phyloP scores from a whole-genome alignment of 352 stramenopile species.

The Globisporangium uncinulatum region DNA sequence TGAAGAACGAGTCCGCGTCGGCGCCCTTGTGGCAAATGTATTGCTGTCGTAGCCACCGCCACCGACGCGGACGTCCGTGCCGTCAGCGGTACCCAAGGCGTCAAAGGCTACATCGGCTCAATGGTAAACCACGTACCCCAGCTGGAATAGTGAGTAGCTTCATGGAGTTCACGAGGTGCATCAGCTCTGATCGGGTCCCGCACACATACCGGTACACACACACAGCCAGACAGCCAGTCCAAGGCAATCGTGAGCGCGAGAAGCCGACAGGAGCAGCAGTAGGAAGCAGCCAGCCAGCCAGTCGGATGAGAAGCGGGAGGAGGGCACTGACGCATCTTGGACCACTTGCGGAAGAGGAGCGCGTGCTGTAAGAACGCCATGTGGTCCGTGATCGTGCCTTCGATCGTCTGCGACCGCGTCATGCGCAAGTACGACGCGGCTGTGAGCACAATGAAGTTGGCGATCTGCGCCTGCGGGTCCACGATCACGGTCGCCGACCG shows the following conservation, averaged over 20 bases:
- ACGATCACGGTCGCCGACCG: conserved; percentile 79
- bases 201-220: too few species aligned
- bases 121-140: conserved; percentile 20
- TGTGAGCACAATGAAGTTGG: conserved; percentile 84
- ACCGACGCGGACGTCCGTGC: too few species aligned
- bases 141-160: conserved; percentile 60
- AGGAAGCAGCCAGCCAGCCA: neutral
- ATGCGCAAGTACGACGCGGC: conserved; percentile 76
- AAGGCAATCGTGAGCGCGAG: too few species aligned
- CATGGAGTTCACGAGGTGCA: conserved; percentile 83
- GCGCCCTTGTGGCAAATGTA: conserved; percentile 68
- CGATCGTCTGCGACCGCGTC: conserved; percentile 73
- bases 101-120: neutral
- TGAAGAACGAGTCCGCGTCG: conserved; percentile 75
- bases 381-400: conserved; percentile 81
- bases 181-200: conserved; percentile 44
- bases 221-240: too few species aligned
- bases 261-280: neutral
- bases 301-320: too few species aligned
- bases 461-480: conserved; percentile 51
- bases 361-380: conserved; percentile 81
- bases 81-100: too few species aligned
- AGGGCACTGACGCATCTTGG: conserved; percentile 62
- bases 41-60: conserved; percentile 34
- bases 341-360: conserved; percentile 72